Conservation (phyloP, 108 stramenopile species). For the Discostella stelligeroides region DNA sequence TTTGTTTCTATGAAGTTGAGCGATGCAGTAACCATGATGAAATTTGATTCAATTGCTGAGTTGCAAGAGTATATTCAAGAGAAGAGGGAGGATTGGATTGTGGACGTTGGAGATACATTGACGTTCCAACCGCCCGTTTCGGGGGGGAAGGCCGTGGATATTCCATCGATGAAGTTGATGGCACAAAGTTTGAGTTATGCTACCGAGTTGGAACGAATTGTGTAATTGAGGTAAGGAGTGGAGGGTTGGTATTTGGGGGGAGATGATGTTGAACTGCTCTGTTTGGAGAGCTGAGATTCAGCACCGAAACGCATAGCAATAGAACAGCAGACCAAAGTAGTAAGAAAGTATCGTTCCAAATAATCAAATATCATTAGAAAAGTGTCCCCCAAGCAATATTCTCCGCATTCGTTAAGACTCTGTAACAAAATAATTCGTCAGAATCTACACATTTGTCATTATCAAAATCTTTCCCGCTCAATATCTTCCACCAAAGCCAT, state of each 20-base stretch:
- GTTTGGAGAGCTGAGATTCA: no score
- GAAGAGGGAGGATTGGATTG: conserved; percentile 85
- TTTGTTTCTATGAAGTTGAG: conserved; percentile 69
- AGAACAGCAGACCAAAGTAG: no score
- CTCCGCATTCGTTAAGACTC: background rate
- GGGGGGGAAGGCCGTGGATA: conserved; percentile 69
- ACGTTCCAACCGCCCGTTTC: conserved; percentile 67
- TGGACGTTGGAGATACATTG: conserved; percentile 53
- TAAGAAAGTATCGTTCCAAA: no score
- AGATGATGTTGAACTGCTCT: background rate
- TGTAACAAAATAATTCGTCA: no score
- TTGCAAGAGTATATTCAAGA: conserved; percentile 75
- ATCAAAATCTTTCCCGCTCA: conserved; percentile 67
- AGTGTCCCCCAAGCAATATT: no score
- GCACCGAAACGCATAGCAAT: no score
- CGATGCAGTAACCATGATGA: conserved; percentile 82
- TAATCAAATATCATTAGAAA: no score
- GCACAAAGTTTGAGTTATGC: conserved; percentile 85
- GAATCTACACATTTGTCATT: no score
- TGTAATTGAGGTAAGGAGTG: conserved; percentile 51
- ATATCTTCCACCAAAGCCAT: conserved; percentile 91
- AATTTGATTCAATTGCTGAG: conserved; percentile 65
- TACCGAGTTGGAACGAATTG: conserved; percentile 91
- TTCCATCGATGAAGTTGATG: conserved; percentile 84
- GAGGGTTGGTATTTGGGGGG: no score